A percentile compares a stretch with the other conserved stretches of the same genome.
phyloP scores from a whole-genome alignment of 1,284 basidiomycete genomes.

The Marasmius fiardii region DNA sequence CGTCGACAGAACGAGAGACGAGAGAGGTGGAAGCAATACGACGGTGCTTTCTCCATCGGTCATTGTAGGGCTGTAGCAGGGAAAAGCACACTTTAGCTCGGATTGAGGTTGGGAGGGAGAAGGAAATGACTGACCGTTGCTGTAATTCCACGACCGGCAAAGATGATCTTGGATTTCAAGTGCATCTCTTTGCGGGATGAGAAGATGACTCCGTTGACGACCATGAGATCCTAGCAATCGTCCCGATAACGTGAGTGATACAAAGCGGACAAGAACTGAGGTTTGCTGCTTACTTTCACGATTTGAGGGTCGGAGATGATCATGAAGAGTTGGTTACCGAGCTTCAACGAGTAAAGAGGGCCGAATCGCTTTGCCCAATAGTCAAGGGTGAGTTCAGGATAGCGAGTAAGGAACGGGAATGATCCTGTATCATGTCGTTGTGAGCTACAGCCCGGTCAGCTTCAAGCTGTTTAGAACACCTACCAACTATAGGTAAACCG shows the following conservation, averaged over 20 bases:
- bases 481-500: background rate
- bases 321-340: slow-evolving; percentile 39
- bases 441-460: background rate
- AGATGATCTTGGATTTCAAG: slow-evolving; percentile 39
- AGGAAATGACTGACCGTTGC: slow-evolving; percentile 30
- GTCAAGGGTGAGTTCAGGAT: slow-evolving; percentile 33
- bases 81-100: background rate
- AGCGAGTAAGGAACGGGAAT: slow-evolving; percentile 32
- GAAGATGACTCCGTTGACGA: slow-evolving; percentile 38
- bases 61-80: background rate
- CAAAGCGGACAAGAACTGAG: background rate
- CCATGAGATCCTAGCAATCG: slow-evolving; percentile 30
- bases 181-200: slow-evolving; percentile 38
- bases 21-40: slow-evolving; percentile 30
- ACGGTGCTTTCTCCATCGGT: slow-evolving; percentile 35
- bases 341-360: slow-evolving; percentile 21
- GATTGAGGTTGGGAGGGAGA: background rate
- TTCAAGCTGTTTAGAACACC: background rate
- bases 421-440: slow-evolving; percentile 14
- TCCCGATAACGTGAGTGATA: background rate
- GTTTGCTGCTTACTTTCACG: slow-evolving; percentile 10
- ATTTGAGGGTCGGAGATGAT: slow-evolving; percentile 37
- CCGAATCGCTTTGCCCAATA: slow-evolving; percentile 35
- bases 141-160: slow-evolving; percentile 39
- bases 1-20: slow-evolving; percentile 28